Evolutionary conservation across 805 yeast genomes (phyloP).

Genomic region (Ogataea allantospora): DNA sequence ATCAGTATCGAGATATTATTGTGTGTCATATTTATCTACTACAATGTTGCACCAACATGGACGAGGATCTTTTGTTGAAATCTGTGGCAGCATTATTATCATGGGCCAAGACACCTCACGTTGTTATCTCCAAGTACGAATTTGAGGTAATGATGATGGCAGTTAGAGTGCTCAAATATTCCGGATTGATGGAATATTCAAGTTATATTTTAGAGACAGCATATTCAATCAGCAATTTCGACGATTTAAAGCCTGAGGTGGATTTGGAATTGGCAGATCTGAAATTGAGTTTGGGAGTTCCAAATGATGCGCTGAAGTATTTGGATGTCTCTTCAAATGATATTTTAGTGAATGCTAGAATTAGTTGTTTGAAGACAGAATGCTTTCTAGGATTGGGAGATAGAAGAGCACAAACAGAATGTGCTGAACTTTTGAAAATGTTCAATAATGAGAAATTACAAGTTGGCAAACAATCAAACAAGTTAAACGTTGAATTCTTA

Average conservation of each 20-base stretch:
- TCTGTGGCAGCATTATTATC: slow-evolving; percentile 8
- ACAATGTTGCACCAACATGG: slow-evolving; percentile 17
- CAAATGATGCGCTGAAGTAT: slow-evolving; percentile 9
- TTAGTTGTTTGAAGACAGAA: slow-evolving; percentile 32
- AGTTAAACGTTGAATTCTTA: slow-evolving; percentile 16
- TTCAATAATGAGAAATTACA: slow-evolving; percentile 35
- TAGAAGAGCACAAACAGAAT: slow-evolving; percentile 26
- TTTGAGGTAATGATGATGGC: slow-evolving; percentile 29
- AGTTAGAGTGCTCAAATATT: slow-evolving; percentile 26
- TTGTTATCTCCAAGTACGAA: slow-evolving; percentile 29
- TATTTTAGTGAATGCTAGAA: slow-evolving; percentile 22
- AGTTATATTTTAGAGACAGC: slow-evolving; percentile 13
- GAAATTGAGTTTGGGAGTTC: slow-evolving; percentile 9
- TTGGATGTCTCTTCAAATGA: slow-evolving; percentile 13
- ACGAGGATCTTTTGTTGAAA: slow-evolving; percentile 11
- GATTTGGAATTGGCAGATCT: slow-evolving; percentile 4
- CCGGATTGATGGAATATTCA: slow-evolving; percentile 18
- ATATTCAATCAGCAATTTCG: slow-evolving; percentile 1
- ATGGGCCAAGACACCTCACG: slow-evolving; percentile 8
- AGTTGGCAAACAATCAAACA: slow-evolving; percentile 23
- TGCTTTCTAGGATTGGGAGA: slow-evolving; percentile 21
- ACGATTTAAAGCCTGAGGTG: slow-evolving; percentile 6
- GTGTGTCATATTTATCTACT: slow-evolving; percentile 25
- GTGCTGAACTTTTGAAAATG: slow-evolving; percentile 25
- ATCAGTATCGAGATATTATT: slow-evolving; percentile 16